Base-by-base conservation (phyloP, 768 basidiomycete genomes). In the Polyporus arcularius region DNA sequence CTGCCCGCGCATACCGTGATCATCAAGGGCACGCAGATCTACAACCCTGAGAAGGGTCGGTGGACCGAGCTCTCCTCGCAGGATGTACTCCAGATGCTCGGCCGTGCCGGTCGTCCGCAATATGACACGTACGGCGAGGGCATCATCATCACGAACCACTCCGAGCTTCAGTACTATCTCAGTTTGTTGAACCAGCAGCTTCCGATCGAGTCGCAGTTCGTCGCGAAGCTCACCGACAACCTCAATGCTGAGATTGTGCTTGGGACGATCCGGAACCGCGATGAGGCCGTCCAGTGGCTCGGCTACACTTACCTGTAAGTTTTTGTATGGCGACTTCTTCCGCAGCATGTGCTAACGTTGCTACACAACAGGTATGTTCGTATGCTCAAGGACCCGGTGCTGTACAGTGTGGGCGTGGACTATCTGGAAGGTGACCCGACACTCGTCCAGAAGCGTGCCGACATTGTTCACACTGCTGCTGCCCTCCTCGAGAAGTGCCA, bases 1-100 rank as follows among this genome's bases (percentile, higher is more conserved):
- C 78, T 98, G 0, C 97, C 97, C 3, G 96, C 96, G 1, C 97
- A 98, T 65, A 90, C 94, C 8, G 96, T 98, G 75, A 94, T 98
- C 78, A 98, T 99, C 81, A 99, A 98, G 73, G 97, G 97, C n/a
- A 98, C 97, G 0, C 96, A 98, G 76, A 96, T 98, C 62, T 99
- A 98, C 76, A 98, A 97, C 73, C 97, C 97, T 0, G 96, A 97
- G 75, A 97, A 98, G 76, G 97, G 97, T 18, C 87, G 92, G 4
- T 99, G 97, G 97, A 90, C 92, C 4, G 97, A 98, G 72, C 77
- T 98, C 6, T 96, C 93, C 1, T 87, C 89, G 0, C 97, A 98
- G 74, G 97, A 98, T 71, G 95, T 98, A 0, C 78, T 99, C 4
- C 97, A 99, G 75, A 98, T 99, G 97, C 87, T 98, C 3, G 97